These are phyloP conservation scores for Hypoxylon sp. DNA, from an alignment of 2,329 filamentous ascomycete species.

Conservation along the genomic window DNA sequence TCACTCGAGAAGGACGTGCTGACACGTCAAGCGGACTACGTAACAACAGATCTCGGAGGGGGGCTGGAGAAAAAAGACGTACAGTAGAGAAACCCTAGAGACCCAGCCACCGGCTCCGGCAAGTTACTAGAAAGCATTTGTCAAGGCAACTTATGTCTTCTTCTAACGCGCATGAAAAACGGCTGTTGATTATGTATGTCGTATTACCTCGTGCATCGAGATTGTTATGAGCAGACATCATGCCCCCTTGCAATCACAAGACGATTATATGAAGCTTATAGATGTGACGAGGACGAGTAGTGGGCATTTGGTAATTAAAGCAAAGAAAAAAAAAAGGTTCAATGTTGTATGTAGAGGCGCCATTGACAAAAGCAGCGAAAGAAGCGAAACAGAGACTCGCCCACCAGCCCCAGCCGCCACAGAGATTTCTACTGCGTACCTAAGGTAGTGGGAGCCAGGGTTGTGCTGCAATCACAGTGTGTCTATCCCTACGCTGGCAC, in stretches of 20 bases:
- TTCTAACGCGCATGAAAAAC: conserved; percentile 29
- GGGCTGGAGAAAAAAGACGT: conserved; percentile 25
- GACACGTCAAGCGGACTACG: conserved; percentile 44
- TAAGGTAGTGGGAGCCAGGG: conserved; percentile 19
- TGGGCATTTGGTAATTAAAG: conserved; percentile 31
- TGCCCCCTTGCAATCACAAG: conserved; percentile 33
- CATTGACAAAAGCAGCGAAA: conserved; percentile 25
- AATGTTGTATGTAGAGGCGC: not conserved
- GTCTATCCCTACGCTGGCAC: conserved; percentile 43
- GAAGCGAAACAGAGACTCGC: conserved; percentile 19
- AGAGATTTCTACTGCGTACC: conserved; percentile 26
- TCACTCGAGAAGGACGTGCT: conserved; percentile 35
- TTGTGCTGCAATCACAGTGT: conserved; percentile 32
- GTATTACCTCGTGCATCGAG: conserved; percentile 31
- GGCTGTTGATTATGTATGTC: conserved; percentile 22
- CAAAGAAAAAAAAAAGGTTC: conserved; percentile 5
- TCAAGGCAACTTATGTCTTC: conserved; percentile 21
- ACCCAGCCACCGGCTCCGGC: conserved; percentile 40
- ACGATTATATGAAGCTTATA: conserved; percentile 24
- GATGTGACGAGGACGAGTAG: conserved; percentile 30
- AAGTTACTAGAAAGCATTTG: conserved; percentile 36
- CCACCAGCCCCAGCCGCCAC: conserved; percentile 45
- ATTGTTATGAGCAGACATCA: conserved; percentile 30
- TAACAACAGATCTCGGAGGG: conserved; percentile 42
- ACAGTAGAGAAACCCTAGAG: conserved; percentile 20